These are phyloP conservation scores for Curvularia lunata DNA, from an alignment of 2,329 filamentous ascomycete genomes.

Conservation along the genomic window DNA sequence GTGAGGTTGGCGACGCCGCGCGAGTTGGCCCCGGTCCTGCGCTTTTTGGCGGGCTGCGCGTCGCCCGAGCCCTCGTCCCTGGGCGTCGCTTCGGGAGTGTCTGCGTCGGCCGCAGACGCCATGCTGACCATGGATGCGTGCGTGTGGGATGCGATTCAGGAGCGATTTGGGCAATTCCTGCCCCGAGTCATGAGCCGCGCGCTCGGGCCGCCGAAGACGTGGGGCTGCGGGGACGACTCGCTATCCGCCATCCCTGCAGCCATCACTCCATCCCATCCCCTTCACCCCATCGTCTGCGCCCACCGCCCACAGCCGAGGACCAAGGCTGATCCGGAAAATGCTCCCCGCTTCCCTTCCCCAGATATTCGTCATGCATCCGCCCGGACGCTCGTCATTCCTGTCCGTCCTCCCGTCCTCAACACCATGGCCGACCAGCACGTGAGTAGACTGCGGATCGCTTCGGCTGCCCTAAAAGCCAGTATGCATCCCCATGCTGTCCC, in stretches of 20 bases:
- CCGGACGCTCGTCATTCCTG: not conserved
- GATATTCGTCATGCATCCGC: not conserved
- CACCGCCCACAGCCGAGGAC: not conserved
- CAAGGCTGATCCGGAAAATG: slow-evolving; percentile 2
- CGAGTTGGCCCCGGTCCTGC: slow-evolving; percentile 53
- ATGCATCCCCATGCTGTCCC: slow-evolving; percentile 8
- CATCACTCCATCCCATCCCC: no score
- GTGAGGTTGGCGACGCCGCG: slow-evolving; percentile 87
- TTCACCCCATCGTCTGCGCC: not conserved
- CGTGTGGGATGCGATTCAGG: slow-evolving; percentile 22
- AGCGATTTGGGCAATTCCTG: slow-evolving; percentile 10
- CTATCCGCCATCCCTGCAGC: no score
- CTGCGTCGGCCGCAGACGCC: slow-evolving; percentile 32
- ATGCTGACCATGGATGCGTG: slow-evolving; percentile 24
- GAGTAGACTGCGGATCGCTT: slow-evolving; percentile 45
- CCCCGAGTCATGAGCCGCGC: slow-evolving; percentile 21
- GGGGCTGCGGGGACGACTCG: no score
- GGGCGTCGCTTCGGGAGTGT: slow-evolving; percentile 25
- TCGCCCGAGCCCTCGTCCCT: slow-evolving; percentile 25
- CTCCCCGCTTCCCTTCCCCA: not conserved
- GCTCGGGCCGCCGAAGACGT: no score
- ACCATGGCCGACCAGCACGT: slow-evolving; percentile 38
- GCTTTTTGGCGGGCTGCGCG: slow-evolving; percentile 39
- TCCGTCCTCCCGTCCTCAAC: not conserved
- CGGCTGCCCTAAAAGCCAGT: slow-evolving; percentile 41